Conservation (phyloP, 768 basidiomycete species). For the Naganishia antarctica region DNA sequence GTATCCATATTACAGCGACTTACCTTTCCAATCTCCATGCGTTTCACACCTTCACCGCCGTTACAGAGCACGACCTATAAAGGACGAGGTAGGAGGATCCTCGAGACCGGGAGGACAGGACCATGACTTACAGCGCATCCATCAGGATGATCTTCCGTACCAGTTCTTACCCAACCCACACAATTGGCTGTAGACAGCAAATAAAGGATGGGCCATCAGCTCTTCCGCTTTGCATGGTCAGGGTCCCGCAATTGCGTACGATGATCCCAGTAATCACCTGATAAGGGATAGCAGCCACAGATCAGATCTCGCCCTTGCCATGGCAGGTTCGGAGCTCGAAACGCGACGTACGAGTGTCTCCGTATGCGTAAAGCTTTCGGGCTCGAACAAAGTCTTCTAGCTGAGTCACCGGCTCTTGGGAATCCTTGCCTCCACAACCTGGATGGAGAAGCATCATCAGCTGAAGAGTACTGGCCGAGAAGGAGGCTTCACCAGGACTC, state of each 20-base stretch:
- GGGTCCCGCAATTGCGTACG: constrained; percentile 6
- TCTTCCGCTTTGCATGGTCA: too few species aligned
- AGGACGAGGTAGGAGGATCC: not conserved
- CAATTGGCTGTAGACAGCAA: constrained; percentile 41
- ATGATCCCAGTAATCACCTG: constrained; percentile 28
- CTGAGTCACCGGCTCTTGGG: constrained; percentile 49
- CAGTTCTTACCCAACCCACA: constrained; percentile 52
- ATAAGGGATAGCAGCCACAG: too few species aligned
- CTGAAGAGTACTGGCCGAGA: not conserved
- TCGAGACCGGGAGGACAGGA: not conserved
- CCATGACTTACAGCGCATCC: constrained; percentile 43
- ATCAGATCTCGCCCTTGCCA: too few species aligned
- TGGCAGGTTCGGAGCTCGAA: too few species aligned
- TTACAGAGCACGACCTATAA: constrained; percentile 40
- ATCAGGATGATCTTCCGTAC: constrained; percentile 49
- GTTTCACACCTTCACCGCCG: constrained; percentile 48
- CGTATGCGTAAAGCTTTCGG: constrained; percentile 43
- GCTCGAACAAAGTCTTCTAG: constrained; percentile 49
- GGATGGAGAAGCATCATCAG: constrained; percentile 36
- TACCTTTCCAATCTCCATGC: constrained; percentile 51
- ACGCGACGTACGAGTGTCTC: constrained; percentile 19
- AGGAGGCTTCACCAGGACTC: not conserved
- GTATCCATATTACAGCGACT: not conserved
- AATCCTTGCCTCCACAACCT: constrained; percentile 50
- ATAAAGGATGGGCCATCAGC: not conserved